Evolutionary conservation across 2,329 filamentous ascomycete genomes (phyloP).

Genomic region (Hypocreales sp.): DNA sequence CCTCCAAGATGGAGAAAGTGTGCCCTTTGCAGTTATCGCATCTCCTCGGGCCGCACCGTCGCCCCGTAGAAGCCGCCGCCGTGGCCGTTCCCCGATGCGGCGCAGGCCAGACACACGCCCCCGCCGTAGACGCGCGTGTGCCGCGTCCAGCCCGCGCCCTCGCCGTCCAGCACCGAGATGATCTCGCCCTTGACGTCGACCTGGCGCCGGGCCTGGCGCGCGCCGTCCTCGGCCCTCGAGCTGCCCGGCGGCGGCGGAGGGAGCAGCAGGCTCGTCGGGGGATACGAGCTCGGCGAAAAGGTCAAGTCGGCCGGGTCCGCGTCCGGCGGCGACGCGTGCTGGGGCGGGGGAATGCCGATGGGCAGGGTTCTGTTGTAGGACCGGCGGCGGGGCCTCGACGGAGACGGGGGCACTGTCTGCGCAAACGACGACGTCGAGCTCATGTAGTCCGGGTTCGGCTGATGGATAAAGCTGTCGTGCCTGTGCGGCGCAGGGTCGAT

Average conservation of each 20-base stretch:
- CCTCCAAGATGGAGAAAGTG: too few species aligned
- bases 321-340: conserved; percentile 8
- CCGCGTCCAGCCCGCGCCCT: conserved; percentile 36
- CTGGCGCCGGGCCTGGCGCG: conserved; percentile 12
- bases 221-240: conserved; percentile 7
- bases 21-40: too few species aligned
- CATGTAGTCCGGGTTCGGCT: conserved; percentile 34
- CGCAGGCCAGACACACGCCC: conserved; percentile 39
- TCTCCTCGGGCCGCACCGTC: conserved; percentile 35
- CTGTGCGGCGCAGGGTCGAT: conserved; percentile 20
- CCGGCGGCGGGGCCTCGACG: conserved; percentile 20
- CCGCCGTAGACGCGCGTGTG: conserved; percentile 45
- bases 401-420: conserved; percentile 11
- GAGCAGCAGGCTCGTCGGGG: conserved; percentile 28
- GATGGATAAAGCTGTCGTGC: conserved; percentile 25
- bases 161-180: conserved; percentile 29
- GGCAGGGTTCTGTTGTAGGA: conserved; percentile 27
- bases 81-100: conserved; percentile 27
- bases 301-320: conserved; percentile 12
- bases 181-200: conserved; percentile 34
- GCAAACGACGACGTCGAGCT: conserved; percentile 16
- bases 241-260: conserved; percentile 27
- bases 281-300: conserved; percentile 33
- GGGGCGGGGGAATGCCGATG: conserved; percentile 15
- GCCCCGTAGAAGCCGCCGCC: conserved; percentile 37